Base-by-base conservation (phyloP, 2,329 filamentous ascomycete species). In the Exophiala calicioides region DNA sequence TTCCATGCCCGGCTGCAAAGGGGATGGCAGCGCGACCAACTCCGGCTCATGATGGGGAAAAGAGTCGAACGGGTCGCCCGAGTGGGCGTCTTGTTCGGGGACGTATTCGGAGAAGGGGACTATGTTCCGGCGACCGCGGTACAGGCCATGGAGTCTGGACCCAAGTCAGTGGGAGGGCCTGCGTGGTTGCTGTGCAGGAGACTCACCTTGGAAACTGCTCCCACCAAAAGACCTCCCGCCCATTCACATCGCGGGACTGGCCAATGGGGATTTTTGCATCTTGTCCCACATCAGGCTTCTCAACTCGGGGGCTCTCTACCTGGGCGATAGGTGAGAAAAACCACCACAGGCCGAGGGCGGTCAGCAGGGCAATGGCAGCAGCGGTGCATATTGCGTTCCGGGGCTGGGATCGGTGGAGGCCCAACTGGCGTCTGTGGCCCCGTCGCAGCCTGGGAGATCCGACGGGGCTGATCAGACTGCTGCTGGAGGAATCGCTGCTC, bases 201-300 rank as follows among this genome's bases (percentile, higher is more conserved):
- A 32, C 53, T 45, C 31, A 53, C 45, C 41, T 46, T 12, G 50
- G 50, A 36, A 59, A 59, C 24, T 58, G 44, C 43, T 59, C 57
- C 57, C 57, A 58, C 57, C 57, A 59, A 36, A 59, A 59, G 16
- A 59, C 51, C 24, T 59, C 57, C 47, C 55, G 41, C 8, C 53
- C 51, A 32, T 36, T 32, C n/a, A 43, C 40, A 27, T 47, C 21
- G 3, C 41, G 30, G 4, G 55, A 56, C 36, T 56, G 35, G 2
- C 57, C 57, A 8, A 56, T 21, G 16, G 57, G 55, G 34, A 59
- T 56, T 8, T 31, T 44, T n/a, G 38, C 27, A 29, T 46, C 32
- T 26, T 51, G 47, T 38, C 41, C 18, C 6, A 35, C 13, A 16
- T 44, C 35, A 5, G 38, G 39, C 20, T 33, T 18, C 18, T 23